Evolutionary conservation across 2,329 filamentous ascomycete species (phyloP), one percentile per base, ranked within the genome.

Genomic region (Colletotrichum zoysiae): DNA sequence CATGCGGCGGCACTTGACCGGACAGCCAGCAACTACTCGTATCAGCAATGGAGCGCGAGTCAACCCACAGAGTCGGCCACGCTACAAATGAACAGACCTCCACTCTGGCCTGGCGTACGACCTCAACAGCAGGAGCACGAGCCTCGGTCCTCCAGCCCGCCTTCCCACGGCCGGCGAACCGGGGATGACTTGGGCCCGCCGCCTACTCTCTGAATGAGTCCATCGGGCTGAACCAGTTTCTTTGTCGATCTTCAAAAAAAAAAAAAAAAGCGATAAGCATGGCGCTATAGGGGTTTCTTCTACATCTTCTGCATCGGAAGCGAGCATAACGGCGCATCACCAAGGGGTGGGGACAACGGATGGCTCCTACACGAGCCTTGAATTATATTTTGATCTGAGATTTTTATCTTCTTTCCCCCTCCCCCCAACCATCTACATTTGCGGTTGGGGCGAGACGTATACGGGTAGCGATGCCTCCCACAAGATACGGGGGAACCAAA

Each of bases 101-200:
- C 83, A 2, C 76, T 84, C n/a, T 84, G 83, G 83, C 82, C 82
- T 2, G 83, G 83, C 14, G 81, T 84, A 5, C 76, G 79, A 63
- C 75, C 79, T 8, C 77, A 80, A 38, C 79, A 80, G 61, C 79
- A 82, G 30, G 81, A 82, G 30, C 60, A 59, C 35, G 70, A 71
- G 38, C 23, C 60, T 16, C 58, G 33, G 40, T 69, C 70, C 7
- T 65, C 70, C 18, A 64, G 46, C 26, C 40, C 51, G 23, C 40
- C 68, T n/a, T 30, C 30, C 6, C 48, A 62, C 2, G 40, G 63
- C 23, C 40, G 76, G 61, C 76, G 76, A 59, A 75, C 75, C 8
- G 77, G 73, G 33, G 79, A 80, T 6, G 76, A 78, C 26, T 35
- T 59, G 26, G 53, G 71, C 30, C 38, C 44, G 58, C 65, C 65